Percentiles rank a stretch among this genome's conserved stretches.
Evolutionary conservation across 2,329 filamentous ascomycete species (phyloP).

Genomic region (Cryphonectria japonica): DNA sequence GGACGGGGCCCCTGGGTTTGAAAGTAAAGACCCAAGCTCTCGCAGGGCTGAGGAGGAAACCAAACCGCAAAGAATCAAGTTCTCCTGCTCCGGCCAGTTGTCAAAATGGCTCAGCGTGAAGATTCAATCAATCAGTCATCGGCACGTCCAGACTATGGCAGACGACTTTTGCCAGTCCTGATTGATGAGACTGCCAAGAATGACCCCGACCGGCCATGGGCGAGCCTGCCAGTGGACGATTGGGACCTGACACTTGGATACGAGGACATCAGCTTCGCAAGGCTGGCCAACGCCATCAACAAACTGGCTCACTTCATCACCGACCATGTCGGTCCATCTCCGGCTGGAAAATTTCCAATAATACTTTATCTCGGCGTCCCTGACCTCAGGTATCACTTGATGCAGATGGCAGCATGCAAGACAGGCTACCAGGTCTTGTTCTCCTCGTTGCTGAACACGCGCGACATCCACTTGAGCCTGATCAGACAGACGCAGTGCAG

Average conservation of each 20-base stretch:
- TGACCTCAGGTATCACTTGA: slow-evolving; percentile 32
- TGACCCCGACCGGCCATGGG: slow-evolving; percentile 30
- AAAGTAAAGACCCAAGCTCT: neutral
- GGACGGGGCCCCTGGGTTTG: neutral
- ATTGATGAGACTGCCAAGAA: slow-evolving; percentile 30
- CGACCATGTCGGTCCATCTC: slow-evolving; percentile 27
- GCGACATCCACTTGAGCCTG: slow-evolving; percentile 28
- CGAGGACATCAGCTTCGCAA: slow-evolving; percentile 31
- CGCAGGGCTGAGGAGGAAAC: neutral
- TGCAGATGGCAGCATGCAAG: slow-evolving; percentile 32
- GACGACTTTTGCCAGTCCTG: slow-evolving; percentile 29
- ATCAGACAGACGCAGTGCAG: slow-evolving; percentile 30
- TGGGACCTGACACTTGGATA: slow-evolving; percentile 31
- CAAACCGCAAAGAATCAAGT: neutral
- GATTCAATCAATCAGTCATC: neutral
- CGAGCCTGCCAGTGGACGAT: slow-evolving; percentile 32
- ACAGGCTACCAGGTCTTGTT: slow-evolving; percentile 32
- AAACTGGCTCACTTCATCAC: slow-evolving; percentile 32
- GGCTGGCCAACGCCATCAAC: slow-evolving; percentile 32
- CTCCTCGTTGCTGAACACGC: slow-evolving; percentile 32
- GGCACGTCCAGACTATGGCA: slow-evolving; percentile 14
- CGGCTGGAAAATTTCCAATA: slow-evolving; percentile 26
- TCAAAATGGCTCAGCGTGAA: neutral
- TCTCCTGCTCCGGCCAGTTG: neutral
- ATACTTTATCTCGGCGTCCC: slow-evolving; percentile 32